Conservation (phyloP, 352 stramenopile species). For the Pythium periplocum region DNA sequence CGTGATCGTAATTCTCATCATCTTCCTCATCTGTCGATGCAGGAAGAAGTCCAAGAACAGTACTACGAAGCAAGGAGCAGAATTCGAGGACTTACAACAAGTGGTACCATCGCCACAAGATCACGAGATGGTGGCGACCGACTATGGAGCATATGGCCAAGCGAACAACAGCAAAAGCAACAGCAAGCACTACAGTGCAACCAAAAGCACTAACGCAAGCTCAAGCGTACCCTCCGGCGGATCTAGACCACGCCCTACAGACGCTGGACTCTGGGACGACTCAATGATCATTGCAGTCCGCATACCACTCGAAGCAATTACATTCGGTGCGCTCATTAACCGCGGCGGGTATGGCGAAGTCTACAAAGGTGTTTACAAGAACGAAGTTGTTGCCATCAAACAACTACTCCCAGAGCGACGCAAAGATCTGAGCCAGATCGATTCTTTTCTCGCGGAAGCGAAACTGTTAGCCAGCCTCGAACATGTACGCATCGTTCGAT, state of each 20-base stretch:
- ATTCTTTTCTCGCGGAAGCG: conserved; percentile 10
- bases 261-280: conserved; percentile 7
- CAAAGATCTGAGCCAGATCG: conserved; percentile 5
- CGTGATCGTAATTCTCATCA: background rate
- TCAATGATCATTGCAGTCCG: conserved; percentile 3
- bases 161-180: no score
- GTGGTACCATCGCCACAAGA: no score
- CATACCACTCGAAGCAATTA: background rate
- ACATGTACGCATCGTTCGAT: conserved; percentile 17
- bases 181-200: no score
- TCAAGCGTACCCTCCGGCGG: no score
- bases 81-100: no score
- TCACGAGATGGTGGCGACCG: no score
- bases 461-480: conserved; percentile 18
- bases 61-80: no score
- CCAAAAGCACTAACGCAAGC: no score
- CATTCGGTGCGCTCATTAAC: conserved; percentile 7
- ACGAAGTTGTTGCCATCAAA: conserved; percentile 7
- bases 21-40: no score
- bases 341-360: conserved; percentile 8
- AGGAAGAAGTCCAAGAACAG: no score
- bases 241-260: no score
- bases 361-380: conserved; percentile 3
- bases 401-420: background rate
- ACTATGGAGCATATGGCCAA: no score